These are phyloP conservation scores for Pythium dissotocum DNA, from an alignment of 352 stramenopile species.

Conservation along the genomic window DNA sequence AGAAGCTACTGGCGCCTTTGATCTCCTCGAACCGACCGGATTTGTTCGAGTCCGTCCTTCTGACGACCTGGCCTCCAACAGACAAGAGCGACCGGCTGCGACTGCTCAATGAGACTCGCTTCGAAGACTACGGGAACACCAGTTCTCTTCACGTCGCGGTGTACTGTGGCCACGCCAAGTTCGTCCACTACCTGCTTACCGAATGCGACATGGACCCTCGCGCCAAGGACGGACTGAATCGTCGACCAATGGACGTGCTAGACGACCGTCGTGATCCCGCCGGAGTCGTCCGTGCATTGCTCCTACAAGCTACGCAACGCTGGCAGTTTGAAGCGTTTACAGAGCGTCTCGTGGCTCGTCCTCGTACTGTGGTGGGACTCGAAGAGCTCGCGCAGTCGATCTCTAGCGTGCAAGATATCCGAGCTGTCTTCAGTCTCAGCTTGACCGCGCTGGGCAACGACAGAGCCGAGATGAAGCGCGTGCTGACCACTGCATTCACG, in stretches of 20 bases:
- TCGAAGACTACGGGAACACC: background rate
- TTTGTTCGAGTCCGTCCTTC: conserved; percentile 6
- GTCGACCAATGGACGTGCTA: conserved; percentile 6
- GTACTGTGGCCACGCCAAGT: background rate
- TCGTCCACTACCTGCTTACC: conserved; percentile 14
- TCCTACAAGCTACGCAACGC: conserved; percentile 6
- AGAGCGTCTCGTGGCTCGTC: background rate
- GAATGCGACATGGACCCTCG: conserved; percentile 12
- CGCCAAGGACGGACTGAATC: background rate
- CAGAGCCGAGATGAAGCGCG: conserved; percentile 3
- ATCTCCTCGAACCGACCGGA: background rate
- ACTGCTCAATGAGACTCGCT: background rate
- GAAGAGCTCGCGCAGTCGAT: conserved; percentile 9
- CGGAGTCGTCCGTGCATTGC: background rate
- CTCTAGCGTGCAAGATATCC: conserved; percentile 12
- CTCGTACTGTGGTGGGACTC: background rate
- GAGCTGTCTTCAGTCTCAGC: conserved; percentile 8
- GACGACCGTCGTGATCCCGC: background rate
- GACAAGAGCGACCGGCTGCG: background rate
- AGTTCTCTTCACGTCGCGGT: conserved; percentile 13
- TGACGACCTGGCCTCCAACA: background rate
- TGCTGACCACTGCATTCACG: conserved; percentile 9
- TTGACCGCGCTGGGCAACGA: background rate
- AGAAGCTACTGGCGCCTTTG: background rate
- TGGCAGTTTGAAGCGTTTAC: conserved; percentile 4